phyloP scores from a whole-genome alignment of 768 basidiomycete species.

The Scleroderma citrinum region DNA sequence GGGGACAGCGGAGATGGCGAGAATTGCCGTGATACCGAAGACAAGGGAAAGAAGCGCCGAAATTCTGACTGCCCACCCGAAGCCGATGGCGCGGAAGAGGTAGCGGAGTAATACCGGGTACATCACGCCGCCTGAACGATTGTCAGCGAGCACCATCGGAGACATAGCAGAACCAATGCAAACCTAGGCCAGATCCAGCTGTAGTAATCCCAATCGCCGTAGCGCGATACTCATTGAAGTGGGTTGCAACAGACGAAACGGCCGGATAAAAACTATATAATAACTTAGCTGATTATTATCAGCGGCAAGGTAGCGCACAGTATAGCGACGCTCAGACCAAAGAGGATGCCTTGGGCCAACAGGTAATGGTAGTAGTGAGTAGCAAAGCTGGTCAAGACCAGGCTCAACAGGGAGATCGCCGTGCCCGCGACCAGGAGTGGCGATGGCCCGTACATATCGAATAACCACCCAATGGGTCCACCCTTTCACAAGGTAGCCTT shows the following conservation, averaged over 20 bases:
- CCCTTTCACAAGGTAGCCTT: slow-evolving; percentile 38
- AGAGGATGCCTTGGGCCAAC: slow-evolving; percentile 56
- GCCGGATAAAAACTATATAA: slow-evolving; percentile 64
- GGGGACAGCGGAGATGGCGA: slow-evolving; percentile 47
- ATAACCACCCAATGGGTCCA: slow-evolving; percentile 52
- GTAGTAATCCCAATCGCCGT: slow-evolving; percentile 67
- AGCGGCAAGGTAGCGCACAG: slow-evolving; percentile 38
- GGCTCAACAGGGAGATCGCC: slow-evolving; percentile 41
- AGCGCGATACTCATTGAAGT: slow-evolving; percentile 59
- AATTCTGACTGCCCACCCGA: slow-evolving; percentile 58
- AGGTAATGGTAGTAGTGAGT: slow-evolving; percentile 55
- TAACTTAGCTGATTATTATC: slow-evolving; percentile 3
- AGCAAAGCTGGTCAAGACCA: slow-evolving; percentile 57
- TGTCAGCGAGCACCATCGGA: slow-evolving; percentile 10
- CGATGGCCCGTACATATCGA: slow-evolving; percentile 56
- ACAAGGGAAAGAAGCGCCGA: slow-evolving; percentile 45
- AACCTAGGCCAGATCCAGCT: slow-evolving; percentile 65
- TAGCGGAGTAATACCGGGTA: slow-evolving; percentile 59
- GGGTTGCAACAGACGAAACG: slow-evolving; percentile 58
- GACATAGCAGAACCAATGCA: slow-evolving; percentile 2
- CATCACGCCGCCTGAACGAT: slow-evolving; percentile 53
- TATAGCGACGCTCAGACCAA: slow-evolving; percentile 60
- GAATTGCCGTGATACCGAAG: slow-evolving; percentile 41
- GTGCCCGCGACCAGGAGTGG: slow-evolving; percentile 49
- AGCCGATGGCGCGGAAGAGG: slow-evolving; percentile 51